Evolutionary conservation across 805 yeast species (phyloP).

Genomic region (Dipodascopsis uninucleata): DNA sequence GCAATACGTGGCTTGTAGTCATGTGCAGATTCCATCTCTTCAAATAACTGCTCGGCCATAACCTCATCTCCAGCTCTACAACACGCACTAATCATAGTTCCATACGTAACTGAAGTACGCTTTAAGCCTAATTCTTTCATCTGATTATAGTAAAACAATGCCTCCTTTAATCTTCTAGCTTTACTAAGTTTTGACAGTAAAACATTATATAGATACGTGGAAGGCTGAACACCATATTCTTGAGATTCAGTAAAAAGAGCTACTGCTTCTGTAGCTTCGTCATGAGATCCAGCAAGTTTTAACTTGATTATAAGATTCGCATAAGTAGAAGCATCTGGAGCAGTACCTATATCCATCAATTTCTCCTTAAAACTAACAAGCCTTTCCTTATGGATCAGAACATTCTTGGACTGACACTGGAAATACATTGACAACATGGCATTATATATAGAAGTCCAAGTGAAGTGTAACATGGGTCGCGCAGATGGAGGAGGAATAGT

Average conservation of each 20-base stretch:
- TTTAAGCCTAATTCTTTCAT: slow-evolving; percentile 33
- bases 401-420: slow-evolving; percentile 29
- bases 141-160: slow-evolving; percentile 33
- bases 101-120: slow-evolving; percentile 37
- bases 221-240: slow-evolving; percentile 31
- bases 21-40: slow-evolving; percentile 37
- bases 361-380: slow-evolving; percentile 33
- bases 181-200: slow-evolving; percentile 38
- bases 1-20: slow-evolving; percentile 35
- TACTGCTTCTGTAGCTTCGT: slow-evolving; percentile 37
- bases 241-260: slow-evolving; percentile 36
- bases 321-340: slow-evolving; percentile 38
- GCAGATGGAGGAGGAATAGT: slow-evolving; percentile 13
- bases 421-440: slow-evolving; percentile 31
- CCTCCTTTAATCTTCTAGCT: slow-evolving; percentile 38
- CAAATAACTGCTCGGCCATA: slow-evolving; percentile 35
- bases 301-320: slow-evolving; percentile 34
- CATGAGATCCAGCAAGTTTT: slow-evolving; percentile 31
- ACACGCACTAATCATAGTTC: slow-evolving; percentile 40
- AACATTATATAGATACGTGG: slow-evolving; percentile 38
- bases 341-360: slow-evolving; percentile 32
- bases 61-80: slow-evolving; percentile 38
- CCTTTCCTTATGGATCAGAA: slow-evolving; percentile 22
- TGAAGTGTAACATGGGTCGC: slow-evolving; percentile 11
- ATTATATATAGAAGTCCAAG: slow-evolving; percentile 34